phyloP scores from a whole-genome alignment of 208 protist genomes.

The Jaenimonas drosophilae region DNA sequence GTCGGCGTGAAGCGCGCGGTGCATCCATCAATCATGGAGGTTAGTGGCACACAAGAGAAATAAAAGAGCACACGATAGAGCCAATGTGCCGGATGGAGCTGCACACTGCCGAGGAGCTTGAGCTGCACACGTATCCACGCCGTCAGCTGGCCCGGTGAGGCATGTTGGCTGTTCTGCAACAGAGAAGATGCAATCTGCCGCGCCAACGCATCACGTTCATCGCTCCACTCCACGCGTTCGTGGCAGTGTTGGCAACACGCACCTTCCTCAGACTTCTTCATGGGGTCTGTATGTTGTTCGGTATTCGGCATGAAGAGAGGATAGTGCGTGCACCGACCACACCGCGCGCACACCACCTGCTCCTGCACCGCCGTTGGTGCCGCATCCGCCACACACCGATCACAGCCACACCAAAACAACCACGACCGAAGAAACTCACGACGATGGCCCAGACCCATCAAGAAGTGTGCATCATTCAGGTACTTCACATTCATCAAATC shows the following conservation, averaged over 20 bases:
- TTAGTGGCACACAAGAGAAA: conserved; percentile 47
- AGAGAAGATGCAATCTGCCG: conserved; percentile 20
- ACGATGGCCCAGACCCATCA: conserved; percentile 67
- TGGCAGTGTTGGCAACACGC: no score
- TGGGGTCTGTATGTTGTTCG: no score
- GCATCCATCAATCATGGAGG: conserved; percentile 11
- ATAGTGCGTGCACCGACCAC: conserved; percentile 34
- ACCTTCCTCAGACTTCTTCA: conserved; percentile 1
- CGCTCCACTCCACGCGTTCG: no score
- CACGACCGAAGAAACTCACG: conserved; percentile 70
- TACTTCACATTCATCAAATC: conserved; percentile 86
- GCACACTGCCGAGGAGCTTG: conserved; percentile 8
- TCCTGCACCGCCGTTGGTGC: conserved; percentile 31
- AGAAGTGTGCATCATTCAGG: conserved; percentile 68
- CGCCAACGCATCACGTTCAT: no score
- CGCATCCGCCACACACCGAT: conserved; percentile 45
- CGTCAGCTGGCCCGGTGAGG: conserved; percentile 9
- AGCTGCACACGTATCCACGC: conserved; percentile 33
- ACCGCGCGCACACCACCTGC: conserved; percentile 39
- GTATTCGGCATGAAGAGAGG: conserved; percentile 14
- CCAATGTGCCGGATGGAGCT: conserved; percentile 54
- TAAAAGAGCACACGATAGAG: conserved; percentile 60
- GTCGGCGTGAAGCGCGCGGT: conserved; percentile 1
- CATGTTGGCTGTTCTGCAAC: conserved; percentile 11
- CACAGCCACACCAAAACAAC: conserved; percentile 79